Evolutionary conservation across 2,329 filamentous ascomycete genomes (phyloP), one percentile per base, ranked within the genome.

Genomic region (Ophiostoma sp.): DNA sequence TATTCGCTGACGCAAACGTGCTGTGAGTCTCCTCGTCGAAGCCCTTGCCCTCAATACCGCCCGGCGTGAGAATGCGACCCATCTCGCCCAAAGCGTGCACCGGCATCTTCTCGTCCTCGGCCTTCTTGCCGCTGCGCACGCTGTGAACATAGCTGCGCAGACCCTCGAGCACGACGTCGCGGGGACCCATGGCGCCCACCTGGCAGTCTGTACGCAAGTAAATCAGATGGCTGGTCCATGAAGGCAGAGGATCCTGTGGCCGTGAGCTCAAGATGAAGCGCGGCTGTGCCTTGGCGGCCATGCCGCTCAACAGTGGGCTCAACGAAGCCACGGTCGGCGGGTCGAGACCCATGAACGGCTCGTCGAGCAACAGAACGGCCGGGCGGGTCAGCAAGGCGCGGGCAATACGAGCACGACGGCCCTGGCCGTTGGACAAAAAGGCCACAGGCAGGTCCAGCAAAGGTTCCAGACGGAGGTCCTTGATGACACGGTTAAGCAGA

Each of bases 301-400:
- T 83, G 0, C 86, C 85, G 76, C 89, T 84, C 28, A 98, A 84
- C 64, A 98, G 84, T 0, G 87, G 86, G 55, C 92, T 95, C 77
- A 98, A 83, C 1, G 88, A 88, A 15, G 87, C 85, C 15, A 93
- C 88, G 0, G 94, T 97, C 6, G 91, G 91, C 17, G 95, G 96
- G 81, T 98, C 96, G 19, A 99, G 85, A 0, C 96, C 95, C 93
- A 98, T 97, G 79, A 98, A 98, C 0, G 96, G 95, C 78, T 97
- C 95, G 82, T 99, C 96, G 2, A 97, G 85, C 70, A 98, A 85
- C 75, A 99, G 80, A 12, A 97, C 87, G 81, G 97, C 92, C 0
- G 96, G 96, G 70, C 87, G 87, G 7, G 86, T 90, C 74, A 98
- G 85, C 69, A 99, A 83, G 0, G 95, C 94, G 78, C 94, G 93